Evolutionary conservation across 1,139 yeast species (phyloP).

Genomic region (Suhomyces chickasaworum): DNA sequence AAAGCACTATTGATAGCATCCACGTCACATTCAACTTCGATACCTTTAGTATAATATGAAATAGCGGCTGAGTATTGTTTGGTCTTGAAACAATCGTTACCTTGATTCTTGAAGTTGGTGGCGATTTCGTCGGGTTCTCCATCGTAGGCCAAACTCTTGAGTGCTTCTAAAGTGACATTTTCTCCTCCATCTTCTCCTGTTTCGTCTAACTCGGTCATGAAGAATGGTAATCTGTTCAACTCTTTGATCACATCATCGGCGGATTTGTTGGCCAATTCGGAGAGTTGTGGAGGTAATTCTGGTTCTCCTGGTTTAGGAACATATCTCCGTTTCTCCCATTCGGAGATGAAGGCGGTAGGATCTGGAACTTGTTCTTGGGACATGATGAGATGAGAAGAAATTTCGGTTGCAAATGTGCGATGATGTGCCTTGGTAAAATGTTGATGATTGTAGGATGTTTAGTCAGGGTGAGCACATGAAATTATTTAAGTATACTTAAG

Average conservation of each 20-base stretch:
- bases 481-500: too few relatives aligned
- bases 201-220: constrained; percentile 86
- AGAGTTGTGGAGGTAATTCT: constrained; percentile 77
- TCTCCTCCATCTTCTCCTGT: constrained; percentile 79
- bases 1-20: constrained; percentile 58
- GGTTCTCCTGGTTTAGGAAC: constrained; percentile 81
- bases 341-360: constrained; percentile 29
- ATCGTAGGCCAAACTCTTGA: constrained; percentile 88
- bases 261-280: constrained; percentile 63
- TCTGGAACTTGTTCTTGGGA: constrained; percentile 16
- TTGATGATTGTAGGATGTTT: not conserved
- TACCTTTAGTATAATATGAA: constrained; percentile 75
- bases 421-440: constrained; percentile 1
- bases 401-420: constrained; percentile 5
- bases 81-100: constrained; percentile 78
- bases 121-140: constrained; percentile 96
- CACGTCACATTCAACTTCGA: constrained; percentile 67
- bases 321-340: constrained; percentile 60
- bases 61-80: constrained; percentile 77
- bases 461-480: not conserved
- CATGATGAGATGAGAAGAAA: constrained; percentile 5
- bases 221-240: constrained; percentile 83
- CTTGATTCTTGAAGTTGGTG: constrained; percentile 85
- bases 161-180: constrained; percentile 77
- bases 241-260: constrained; percentile 79